These are phyloP conservation scores for Dothideomycetes sp. DNA, from an alignment of 2,329 filamentous ascomycete species.

Conservation along the genomic window DNA sequence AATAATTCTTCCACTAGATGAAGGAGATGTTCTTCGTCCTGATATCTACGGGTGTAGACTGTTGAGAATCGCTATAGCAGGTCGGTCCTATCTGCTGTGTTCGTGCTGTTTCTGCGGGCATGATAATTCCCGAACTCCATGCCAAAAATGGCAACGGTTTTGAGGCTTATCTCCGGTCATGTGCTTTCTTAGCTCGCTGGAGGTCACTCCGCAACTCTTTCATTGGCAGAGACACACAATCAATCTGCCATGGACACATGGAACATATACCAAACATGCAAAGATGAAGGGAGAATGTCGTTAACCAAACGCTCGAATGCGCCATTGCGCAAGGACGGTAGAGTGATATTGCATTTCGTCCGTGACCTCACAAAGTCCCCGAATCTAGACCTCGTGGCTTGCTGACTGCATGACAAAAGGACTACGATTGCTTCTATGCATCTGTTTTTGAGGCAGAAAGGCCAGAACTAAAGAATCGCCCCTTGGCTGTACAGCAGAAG, in stretches of 20 bases:
- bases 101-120: too few species aligned
- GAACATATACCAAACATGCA: neutral
- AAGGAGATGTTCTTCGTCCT: too few species aligned
- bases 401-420: slow-evolving; percentile 33
- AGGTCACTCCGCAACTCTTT: too few species aligned
- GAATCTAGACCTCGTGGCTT: slow-evolving; percentile 1
- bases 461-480: slow-evolving; percentile 60
- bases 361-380: slow-evolving; percentile 37
- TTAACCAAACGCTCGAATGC: neutral
- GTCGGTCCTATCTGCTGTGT: too few species aligned
- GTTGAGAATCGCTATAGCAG: too few species aligned
- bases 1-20: too few species aligned
- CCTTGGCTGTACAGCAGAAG: slow-evolving; percentile 84
- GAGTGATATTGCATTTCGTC: slow-evolving; percentile 67
- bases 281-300: slow-evolving; percentile 3
- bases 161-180: too few species aligned
- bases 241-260: neutral
- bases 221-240: too few species aligned
- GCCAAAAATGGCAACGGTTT: too few species aligned
- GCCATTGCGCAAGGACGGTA: slow-evolving; percentile 46
- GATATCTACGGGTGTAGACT: too few species aligned
- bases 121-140: too few species aligned
- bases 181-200: too few species aligned
- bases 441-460: slow-evolving; percentile 78
- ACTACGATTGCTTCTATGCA: slow-evolving; percentile 91